phyloP scores from a whole-genome alignment of 2,329 filamentous ascomycete genomes.

The Beauveria rudraprayagi region DNA sequence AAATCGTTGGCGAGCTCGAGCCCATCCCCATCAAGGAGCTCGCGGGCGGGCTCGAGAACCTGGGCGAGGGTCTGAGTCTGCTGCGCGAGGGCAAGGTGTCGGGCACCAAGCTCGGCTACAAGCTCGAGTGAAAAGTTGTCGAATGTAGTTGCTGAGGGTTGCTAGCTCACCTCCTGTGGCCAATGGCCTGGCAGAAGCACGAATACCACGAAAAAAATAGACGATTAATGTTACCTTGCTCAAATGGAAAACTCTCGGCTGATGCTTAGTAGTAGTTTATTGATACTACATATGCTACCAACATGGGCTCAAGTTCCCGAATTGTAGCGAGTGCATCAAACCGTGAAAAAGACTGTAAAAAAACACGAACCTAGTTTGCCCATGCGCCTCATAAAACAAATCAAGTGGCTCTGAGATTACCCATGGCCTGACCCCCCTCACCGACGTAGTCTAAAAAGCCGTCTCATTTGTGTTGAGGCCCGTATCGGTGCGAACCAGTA shows the following conservation, averaged over 20 bases:
- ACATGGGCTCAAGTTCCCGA: not conserved
- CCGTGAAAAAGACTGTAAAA: not conserved
- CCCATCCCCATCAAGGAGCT: conserved; percentile 15
- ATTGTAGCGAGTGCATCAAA: not conserved
- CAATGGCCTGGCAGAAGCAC: no score
- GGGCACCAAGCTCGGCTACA: conserved; percentile 16
- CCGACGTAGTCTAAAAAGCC: conserved; percentile 6
- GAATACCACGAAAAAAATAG: no score
- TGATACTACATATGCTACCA: not conserved
- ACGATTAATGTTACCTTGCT: no score
- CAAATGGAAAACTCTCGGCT: not conserved
- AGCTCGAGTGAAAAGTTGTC: conserved; percentile 1
- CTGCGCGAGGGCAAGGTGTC: conserved; percentile 17
- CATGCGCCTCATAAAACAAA: conserved; percentile 7
- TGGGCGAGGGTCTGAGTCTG: conserved; percentile 14
- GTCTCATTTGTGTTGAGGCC: not conserved
- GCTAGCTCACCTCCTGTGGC: not conserved
- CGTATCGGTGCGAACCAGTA: not conserved
- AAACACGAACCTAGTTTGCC: conserved; percentile 5
- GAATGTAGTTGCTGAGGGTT: no score
- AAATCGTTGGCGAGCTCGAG: conserved; percentile 12
- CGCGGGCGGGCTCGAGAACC: conserved; percentile 15
- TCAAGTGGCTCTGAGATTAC: not conserved
- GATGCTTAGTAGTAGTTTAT: not conserved
- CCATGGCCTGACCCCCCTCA: not conserved